Evolutionary conservation across 352 stramenopile genomes (phyloP).

Genomic region (Pythium aquatile): DNA sequence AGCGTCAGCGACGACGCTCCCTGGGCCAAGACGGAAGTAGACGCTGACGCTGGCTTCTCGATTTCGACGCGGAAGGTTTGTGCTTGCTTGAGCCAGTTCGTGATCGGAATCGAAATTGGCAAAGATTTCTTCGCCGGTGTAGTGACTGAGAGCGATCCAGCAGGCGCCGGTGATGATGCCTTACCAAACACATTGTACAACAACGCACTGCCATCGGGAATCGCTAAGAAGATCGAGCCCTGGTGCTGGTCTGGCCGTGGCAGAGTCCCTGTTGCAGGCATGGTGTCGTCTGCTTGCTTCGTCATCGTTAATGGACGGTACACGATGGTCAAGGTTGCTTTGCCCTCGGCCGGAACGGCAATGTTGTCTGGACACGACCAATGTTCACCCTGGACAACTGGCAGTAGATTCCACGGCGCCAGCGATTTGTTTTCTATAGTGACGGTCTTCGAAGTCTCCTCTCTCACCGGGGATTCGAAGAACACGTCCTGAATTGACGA

Average conservation of each 20-base stretch:
- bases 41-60: constrained; percentile 32
- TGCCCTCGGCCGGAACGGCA: constrained; percentile 68
- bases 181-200: constrained; percentile 87
- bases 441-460: constrained; percentile 56
- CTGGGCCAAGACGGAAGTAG: constrained; percentile 55
- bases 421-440: constrained; percentile 80
- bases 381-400: constrained; percentile 85
- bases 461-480: constrained; percentile 85
- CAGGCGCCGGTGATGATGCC: constrained; percentile 47
- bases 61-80: constrained; percentile 83
- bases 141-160: constrained; percentile 40
- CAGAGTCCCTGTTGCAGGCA: constrained; percentile 14
- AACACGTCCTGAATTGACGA: constrained; percentile 86
- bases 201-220: constrained; percentile 87
- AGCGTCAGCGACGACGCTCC: constrained; percentile 72
- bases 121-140: constrained; percentile 82
- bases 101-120: constrained; percentile 64
- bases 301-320: constrained; percentile 91
- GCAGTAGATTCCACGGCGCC: constrained; percentile 83
- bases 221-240: constrained; percentile 88
- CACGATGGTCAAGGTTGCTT: constrained; percentile 55
- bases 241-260: constrained; percentile 54
- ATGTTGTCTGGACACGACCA: constrained; percentile 86
- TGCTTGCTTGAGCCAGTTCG: constrained; percentile 86
- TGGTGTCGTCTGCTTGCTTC: constrained; percentile 16